Evolutionary conservation across 2,329 filamentous ascomycete genomes (phyloP).

Genomic region (Aureobasidium sp.): DNA sequence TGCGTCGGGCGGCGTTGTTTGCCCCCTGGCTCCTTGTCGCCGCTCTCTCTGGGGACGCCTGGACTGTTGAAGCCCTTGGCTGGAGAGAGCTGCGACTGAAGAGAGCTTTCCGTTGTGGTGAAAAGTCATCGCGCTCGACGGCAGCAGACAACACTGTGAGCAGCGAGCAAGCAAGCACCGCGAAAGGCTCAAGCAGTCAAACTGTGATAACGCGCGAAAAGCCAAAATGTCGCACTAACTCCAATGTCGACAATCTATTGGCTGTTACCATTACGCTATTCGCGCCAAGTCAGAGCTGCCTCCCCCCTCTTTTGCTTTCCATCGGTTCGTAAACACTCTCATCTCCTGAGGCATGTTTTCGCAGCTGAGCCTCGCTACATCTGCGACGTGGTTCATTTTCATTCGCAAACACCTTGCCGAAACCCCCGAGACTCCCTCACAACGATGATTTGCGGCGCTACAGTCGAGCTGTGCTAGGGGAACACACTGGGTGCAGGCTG

Average conservation of each 20-base stretch:
- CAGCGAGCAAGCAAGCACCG: not conserved
- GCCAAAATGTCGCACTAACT: conserved; percentile 5
- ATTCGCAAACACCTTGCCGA: not conserved
- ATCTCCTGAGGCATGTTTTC: conserved; percentile 7
- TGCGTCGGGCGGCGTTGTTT: not conserved
- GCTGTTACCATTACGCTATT: conserved; percentile 1
- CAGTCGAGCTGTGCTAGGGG: not conserved
- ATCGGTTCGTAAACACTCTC: not conserved
- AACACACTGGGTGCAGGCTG: not conserved
- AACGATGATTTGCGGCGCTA: not conserved
- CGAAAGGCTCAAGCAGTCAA: not conserved
- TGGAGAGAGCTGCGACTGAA: not conserved
- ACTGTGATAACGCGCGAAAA: conserved; percentile 7
- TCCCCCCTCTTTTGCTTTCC: not conserved
- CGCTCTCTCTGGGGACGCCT: not conserved
- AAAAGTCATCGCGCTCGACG: not conserved
- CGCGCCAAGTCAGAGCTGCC: not conserved
- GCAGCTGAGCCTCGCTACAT: not conserved
- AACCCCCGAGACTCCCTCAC: not conserved
- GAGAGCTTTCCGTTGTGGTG: not conserved
- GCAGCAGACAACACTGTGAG: not conserved
- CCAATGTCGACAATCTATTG: not conserved
- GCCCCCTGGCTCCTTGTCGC: not conserved
- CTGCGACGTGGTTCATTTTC: not conserved
- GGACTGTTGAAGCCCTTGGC: conserved; percentile 5